Evolutionary conservation across 208 protist genomes (phyloP).

Genomic region (Crithidia bombi): DNA sequence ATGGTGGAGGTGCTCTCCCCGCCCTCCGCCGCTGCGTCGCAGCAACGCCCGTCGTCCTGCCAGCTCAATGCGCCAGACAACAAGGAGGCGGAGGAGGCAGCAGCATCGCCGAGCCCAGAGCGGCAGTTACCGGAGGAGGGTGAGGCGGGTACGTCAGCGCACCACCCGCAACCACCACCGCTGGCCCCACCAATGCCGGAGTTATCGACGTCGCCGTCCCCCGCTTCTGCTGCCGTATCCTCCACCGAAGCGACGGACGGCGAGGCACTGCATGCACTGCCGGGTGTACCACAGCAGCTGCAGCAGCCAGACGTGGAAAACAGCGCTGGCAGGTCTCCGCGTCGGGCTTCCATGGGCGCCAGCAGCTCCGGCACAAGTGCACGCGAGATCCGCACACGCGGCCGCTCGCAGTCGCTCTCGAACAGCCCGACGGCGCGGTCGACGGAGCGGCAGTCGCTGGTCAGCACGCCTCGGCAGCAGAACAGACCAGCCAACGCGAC

Average conservation of each 20-base stretch:
- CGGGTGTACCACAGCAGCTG: not conserved
- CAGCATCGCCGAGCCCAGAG: constrained; percentile 22
- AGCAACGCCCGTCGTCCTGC: too few relatives aligned
- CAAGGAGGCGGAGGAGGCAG: not conserved
- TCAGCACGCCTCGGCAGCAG: not conserved
- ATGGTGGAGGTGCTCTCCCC: constrained; percentile 7
- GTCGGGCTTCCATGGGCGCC: not conserved
- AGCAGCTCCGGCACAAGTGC: constrained; percentile 9
- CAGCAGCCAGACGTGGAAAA: not conserved
- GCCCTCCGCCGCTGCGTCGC: not conserved
- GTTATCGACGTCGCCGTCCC: not conserved
- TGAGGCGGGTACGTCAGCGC: not conserved
- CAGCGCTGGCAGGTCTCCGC: not conserved
- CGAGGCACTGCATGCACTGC: not conserved
- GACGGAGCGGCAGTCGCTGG: not conserved
- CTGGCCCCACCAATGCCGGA: not conserved
- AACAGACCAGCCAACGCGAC: not conserved
- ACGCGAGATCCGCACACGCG: constrained; percentile 12
- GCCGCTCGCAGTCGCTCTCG: constrained; percentile 8
- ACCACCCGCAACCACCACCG: not conserved
- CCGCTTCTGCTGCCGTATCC: not conserved
- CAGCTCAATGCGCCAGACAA: not conserved
- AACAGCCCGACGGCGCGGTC: constrained; percentile 1
- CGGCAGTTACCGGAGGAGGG: not conserved
- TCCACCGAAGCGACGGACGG: not conserved